Evolutionary conservation across 257 asterid species (phyloP), one percentile per base, ranked within the genome.

Genomic region (Jacaranda mimosifolia): DNA sequence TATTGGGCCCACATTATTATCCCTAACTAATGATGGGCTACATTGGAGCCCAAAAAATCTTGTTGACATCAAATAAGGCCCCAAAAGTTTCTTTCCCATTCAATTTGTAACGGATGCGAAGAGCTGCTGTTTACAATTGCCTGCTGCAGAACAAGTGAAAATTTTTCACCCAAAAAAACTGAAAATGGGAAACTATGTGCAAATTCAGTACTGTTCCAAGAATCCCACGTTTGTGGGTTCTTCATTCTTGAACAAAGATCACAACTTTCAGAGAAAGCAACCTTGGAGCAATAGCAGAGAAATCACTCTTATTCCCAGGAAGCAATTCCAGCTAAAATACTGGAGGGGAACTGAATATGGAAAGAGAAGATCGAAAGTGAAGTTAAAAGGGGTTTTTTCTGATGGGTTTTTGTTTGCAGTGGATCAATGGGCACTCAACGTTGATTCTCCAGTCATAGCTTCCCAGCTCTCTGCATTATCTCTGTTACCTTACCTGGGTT

Each of bases 391-490:
- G 53, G 36, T 68, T 13, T 67, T 77, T 3, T 84, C 83, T 64
- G 62, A 79, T 63, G 90, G 88, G 0, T 73, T 82, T 82, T 51
- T 87, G 55, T 85, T 90, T 58, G 92, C 89, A 3, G 92, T 89
- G 80, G 97, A 91, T 85, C 91, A 91, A 77, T 92, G 96, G 96
- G 93, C 97, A 15, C 97, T 97, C n/a, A 87, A 70, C 78, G 43
- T 96, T 55, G 97, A 93, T 85, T 88, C 97, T 14, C 87, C 84
- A 68, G 89, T 93, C 90, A 85, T 90, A 70, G 98, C 99, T 60
- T 84, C 99, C 0, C 98, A 87, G 93, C 90, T 95, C 48, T 93
- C 92, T 68, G 99, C 97, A 46, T 76, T 93, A 63, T 96, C 99
- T 19, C 87, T 93, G 74, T 89, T 93, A 65, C 99, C 98, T 46